These are phyloP conservation scores for Aphanomyces euteiches DNA, from an alignment of 352 stramenopile genomes.

Conservation along the genomic window DNA sequence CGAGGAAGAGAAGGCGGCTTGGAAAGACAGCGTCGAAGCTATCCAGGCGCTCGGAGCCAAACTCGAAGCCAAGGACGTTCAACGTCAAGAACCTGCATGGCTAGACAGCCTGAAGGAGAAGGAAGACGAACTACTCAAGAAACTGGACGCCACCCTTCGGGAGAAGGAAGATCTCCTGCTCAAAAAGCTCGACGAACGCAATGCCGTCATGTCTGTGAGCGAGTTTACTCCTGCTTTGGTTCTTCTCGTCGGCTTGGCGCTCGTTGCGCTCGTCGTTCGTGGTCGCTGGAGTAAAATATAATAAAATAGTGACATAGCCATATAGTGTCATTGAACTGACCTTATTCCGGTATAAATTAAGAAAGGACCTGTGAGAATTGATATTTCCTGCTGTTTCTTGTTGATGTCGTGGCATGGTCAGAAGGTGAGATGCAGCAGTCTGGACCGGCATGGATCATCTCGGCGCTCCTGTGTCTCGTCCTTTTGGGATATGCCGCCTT, in stretches of 20 bases:
- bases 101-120: background rate
- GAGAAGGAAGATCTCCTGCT: background rate
- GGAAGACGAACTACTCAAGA: background rate
- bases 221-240: background rate
- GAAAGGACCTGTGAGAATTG: too few species aligned
- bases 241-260: background rate
- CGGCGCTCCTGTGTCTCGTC: background rate
- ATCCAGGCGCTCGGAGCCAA: background rate
- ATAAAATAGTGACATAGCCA: too few species aligned
- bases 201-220: background rate
- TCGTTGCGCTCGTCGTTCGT: background rate
- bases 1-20: background rate
- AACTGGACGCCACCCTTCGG: background rate
- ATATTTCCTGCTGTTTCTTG: too few species aligned
- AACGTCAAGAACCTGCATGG: background rate
- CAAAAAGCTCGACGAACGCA: constrained; percentile 5
- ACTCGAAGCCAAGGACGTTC: background rate
- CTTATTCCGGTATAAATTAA: too few species aligned
- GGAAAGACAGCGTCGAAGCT: background rate
- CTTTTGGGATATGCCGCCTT: background rate
- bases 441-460: constrained; percentile 1
- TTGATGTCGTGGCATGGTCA: too few species aligned
- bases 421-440: too few species aligned
- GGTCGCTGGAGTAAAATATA: background rate
- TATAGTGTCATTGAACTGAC: too few species aligned